Evolutionary conservation across 179 eudicot species (phyloP), one percentile per base, ranked within the genome.

Genomic region (Amaranthus tricolor): DNA sequence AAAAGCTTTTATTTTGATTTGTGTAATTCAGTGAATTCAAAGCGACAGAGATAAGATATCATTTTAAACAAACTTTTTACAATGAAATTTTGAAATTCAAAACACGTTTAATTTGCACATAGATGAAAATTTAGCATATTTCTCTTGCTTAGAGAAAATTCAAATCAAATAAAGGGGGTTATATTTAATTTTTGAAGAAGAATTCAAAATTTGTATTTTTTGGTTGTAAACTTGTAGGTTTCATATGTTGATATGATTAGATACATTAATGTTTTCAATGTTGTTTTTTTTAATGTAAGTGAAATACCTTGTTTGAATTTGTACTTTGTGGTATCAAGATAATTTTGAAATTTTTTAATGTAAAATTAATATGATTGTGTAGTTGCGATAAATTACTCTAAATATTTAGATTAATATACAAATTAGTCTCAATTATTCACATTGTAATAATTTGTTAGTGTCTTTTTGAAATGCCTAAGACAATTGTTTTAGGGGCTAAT

Each of bases 111-210:
- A 45, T 64, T 24, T 79, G 79, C 79, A 79, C 76, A 75, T 79
- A 79, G 57, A 45, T 63, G 45, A 60, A 70, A 61, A 6, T 49
- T 49, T 50, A 48, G 15, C 17, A 48, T 4, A 59, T 19, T 68
- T 76, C 56, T 76, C 69, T 70, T 59, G 9, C 79, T 76, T 13
- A 17, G 79, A 70, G 74, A 31, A 62, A 77, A 70, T 51, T 9
- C 10, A 55, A 16, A 54, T 6, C 4, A 50, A 12, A 49, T 2
- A 24, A 19, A 24, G 6, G 9, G 52, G 49, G 24, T 11, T 17
- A 3, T 56, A 43, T 45, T 47, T 47, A 20, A 50, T 5, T 77
- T 47, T 21, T 71, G 50, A 57, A 48, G 68, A 64, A 31, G 16
- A 31, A 31, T 31, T 31, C 40, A 31, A 31, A 51, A 15, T 76